Evolutionary conservation across 148 eudicot species (phyloP).

Genomic region (Silene conica): DNA sequence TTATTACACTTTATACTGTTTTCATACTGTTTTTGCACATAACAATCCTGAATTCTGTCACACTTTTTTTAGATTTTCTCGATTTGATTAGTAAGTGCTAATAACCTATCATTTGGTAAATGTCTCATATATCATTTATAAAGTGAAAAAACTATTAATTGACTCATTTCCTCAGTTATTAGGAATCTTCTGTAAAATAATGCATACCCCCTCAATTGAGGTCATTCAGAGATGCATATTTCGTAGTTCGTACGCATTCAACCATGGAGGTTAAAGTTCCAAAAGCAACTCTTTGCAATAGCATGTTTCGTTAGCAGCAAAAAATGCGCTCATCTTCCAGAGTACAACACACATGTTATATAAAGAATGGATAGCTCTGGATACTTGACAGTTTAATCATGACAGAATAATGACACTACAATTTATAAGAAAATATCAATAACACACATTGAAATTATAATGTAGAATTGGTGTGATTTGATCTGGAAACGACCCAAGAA

Average conservation of each 20-base stretch:
- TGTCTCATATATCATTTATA: not conserved
- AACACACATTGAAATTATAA: too few species aligned
- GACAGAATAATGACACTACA: too few species aligned
- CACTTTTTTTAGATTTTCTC: not conserved
- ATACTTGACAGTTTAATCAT: not conserved
- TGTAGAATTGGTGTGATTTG: too few species aligned
- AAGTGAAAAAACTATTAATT: not conserved
- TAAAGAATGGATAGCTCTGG: too few species aligned
- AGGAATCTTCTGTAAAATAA: not conserved
- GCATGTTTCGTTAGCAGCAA: too few species aligned
- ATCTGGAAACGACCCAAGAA: too few species aligned
- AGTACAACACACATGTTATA: too few species aligned
- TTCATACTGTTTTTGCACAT: not conserved
- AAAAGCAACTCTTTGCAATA: too few species aligned
- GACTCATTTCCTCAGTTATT: not conserved
- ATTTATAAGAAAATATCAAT: too few species aligned
- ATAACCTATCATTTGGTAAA: not conserved
- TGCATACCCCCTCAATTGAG: not conserved
- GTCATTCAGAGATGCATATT: not conserved
- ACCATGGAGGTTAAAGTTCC: not conserved
- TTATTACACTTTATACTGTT: not conserved
- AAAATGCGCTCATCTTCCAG: not conserved
- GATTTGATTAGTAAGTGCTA: not conserved
- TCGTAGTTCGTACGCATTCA: not conserved
- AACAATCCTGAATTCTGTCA: not conserved